Evolutionary conservation across 2,329 filamentous ascomycete species (phyloP).

Genomic region (Penicillium sp.): DNA sequence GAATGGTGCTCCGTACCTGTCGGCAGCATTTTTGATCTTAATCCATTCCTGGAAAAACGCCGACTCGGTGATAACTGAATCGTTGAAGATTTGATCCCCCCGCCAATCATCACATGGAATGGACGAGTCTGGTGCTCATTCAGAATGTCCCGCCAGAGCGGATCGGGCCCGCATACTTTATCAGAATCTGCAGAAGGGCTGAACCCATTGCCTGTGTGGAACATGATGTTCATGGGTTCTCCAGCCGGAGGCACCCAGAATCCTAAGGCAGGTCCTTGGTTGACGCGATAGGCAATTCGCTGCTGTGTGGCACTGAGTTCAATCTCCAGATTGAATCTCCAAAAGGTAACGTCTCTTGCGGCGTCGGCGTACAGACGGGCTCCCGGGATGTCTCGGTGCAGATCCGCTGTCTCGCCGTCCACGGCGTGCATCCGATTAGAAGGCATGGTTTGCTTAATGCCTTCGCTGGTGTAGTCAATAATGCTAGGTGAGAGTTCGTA

Average conservation of each 20-base stretch:
- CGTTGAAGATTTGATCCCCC: conserved; percentile 98
- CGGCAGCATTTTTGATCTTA: conserved; percentile 70
- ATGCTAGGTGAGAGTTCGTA: conserved; percentile 65
- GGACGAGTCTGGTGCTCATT: conserved; percentile 87
- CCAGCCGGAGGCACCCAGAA: conserved; percentile 91
- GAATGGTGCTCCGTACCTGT: conserved; percentile 78
- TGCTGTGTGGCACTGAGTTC: conserved; percentile 76
- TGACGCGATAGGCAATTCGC: conserved; percentile 93
- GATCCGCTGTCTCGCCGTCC: conserved; percentile 78
- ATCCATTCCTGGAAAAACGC: conserved; percentile 80
- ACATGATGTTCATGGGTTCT: conserved; percentile 97
- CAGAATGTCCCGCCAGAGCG: conserved; percentile 92
- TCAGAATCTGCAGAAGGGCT: conserved; percentile 74
- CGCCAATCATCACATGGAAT: conserved; percentile 98
- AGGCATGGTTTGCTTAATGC: conserved; percentile 44
- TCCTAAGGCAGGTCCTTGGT: conserved; percentile 78
- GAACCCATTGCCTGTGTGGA: conserved; percentile 97
- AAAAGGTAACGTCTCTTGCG: conserved; percentile 88
- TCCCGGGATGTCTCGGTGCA: conserved; percentile 79
- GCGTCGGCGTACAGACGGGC: conserved; percentile 78
- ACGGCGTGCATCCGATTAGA: conserved; percentile 46
- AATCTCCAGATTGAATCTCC: conserved; percentile 93
- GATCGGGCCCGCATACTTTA: conserved; percentile 85
- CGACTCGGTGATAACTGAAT: conserved; percentile 74
- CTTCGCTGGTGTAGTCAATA: conserved; percentile 41